Base-by-base conservation (phyloP, 2,329 filamentous ascomycete genomes). In the Fusarium chaquense region DNA sequence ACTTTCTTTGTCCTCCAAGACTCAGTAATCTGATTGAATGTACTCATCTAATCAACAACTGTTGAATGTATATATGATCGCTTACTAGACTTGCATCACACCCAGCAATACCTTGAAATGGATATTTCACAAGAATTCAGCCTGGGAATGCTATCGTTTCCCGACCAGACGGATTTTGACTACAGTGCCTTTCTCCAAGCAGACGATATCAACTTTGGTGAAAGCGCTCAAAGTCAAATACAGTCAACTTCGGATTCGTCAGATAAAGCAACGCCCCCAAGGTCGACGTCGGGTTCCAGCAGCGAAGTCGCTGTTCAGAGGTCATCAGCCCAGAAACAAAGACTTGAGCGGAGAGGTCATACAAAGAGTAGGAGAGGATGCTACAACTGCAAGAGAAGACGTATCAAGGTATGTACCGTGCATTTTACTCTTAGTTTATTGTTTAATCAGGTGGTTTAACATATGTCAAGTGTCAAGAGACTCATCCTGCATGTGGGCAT, bases 361-460 rank as follows among this genome's bases (percentile, higher is more conserved):
- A 90, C 87, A 13, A 91, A 91, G 77, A 90, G 87, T 52, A 83
- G 89, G 26, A 82, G 85, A 18, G 89, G 89, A 11, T 91, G 89
- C 77, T 91, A 85, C 76, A 90, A 90, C 75, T 91, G 89, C 80
- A 91, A 91, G 78, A 82, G 86, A 58, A 81, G 89, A 41, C 85
- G 89, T 62, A 90, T 91, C 76, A 91, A 89, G 84, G 86, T 86
- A 77, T 26, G 22, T 7, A 7, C 2, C 7, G 36, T 40, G 11
- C 20, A 18, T 36, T 22, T 6, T 12, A 11, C 3, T 2, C n/a
- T 2, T 16, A 15, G 1, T 26, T 12, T 4, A 12, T 36, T 15
- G 10, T n/a, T 16, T 13, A 3, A 11, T 11, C 28, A 30, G 28
- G 28, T 30, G 9, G 28, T 13, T 70, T 76, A 59, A 76, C 32